Evolutionary conservation across 2,329 filamentous ascomycete genomes (phyloP), one percentile per base, ranked within the genome.

Genomic region (Chaetomium sp.): DNA sequence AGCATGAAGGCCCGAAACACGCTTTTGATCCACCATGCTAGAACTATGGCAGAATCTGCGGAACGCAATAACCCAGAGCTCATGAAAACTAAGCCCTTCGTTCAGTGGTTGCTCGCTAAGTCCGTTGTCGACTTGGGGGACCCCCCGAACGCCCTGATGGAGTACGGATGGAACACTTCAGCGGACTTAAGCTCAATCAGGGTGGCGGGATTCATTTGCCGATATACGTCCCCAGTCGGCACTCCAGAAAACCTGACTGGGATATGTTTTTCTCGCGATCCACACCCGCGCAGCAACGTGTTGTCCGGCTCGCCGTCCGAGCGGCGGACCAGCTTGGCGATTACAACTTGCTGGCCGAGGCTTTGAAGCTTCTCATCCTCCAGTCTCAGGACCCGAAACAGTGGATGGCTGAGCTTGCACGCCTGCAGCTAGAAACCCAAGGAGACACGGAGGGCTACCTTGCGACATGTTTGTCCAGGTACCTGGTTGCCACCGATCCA

Each of bases 401-500:
- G 6, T 55, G n/a, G 27, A 65, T 71, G 54, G 42, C 60, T 12
- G 49, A 45, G 10, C 63, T 71, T 2, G 59, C 53, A 5, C 38
- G 16, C 6, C 50, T 70, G 3, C 69, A 71, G 42, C 29, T 65
- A 0, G 62, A 68, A 7, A 47, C 23, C 1, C 69, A 69, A 57
- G 65, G 64, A 12, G 69, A 71, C 50, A 68, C n/a, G 19, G 64
- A 68, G 31, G 67, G 68, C 6, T 69, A 63, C 47, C 38, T 70
- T 2, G 33, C 56, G 4, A 71, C 69, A 1, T 67, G 62, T 47
- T 25, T 70, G 4, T 70, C 68, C 3, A 68, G 45, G 12, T 70
- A 68, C 45, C 56, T 69, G 4, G 31, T 62, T 4, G 31, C 57
- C 7, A 55, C 19, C 7, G 56, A 53, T 3, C 31, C 9, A 6